Base-by-base conservation (phyloP, 768 basidiomycete species). In the Calvatia gigantea region DNA sequence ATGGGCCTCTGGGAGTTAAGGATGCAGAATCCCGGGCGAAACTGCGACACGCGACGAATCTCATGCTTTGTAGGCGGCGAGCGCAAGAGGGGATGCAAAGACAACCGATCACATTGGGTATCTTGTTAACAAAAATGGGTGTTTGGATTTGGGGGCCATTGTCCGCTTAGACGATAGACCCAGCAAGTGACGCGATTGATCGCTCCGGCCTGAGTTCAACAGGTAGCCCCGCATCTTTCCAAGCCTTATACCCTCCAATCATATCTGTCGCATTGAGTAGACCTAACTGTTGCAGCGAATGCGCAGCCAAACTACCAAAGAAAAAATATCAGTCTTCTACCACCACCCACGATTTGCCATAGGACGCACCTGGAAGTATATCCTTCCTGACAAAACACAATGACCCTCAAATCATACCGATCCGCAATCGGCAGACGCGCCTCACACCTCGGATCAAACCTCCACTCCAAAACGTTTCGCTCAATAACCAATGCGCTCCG, bases 391-490 rank as follows among this genome's bases (percentile, higher is more conserved):
- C 86, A 88, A 61, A 91, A 83, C 8, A 92, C 69, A 58, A 92
- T 87, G 28, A 89, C 76, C 43, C 86, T 70, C 35, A 91, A 64
- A 70, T 91, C 90, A 61, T 87, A 91, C 52, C 88, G 73, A 69
- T 89, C 84, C 21, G 82, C 89, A 59, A 91, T 83, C 1, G 79
- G 70, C 51, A 91, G 69, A 31, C 85, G 74, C 11, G 79, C 73
- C 5, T 78, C 73, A 60, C 72, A 76, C 53, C 87, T 75, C 3
- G 89, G 90, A 68, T 92, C 89, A 60, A 92, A 85, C 21, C 82
- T 78, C 87, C 88, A 90, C 66, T 92, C 90, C 51, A 92, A 75
- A 4, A 84, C 79, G 63, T 88, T 91, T 21, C 89, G 78, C 62
- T 91, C 89, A 55, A 91, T 79, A 51, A 87, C 70, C 53, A 91